Conservation (phyloP, 140 eudicot genomes). For the Oenanthe javanica region DNA sequence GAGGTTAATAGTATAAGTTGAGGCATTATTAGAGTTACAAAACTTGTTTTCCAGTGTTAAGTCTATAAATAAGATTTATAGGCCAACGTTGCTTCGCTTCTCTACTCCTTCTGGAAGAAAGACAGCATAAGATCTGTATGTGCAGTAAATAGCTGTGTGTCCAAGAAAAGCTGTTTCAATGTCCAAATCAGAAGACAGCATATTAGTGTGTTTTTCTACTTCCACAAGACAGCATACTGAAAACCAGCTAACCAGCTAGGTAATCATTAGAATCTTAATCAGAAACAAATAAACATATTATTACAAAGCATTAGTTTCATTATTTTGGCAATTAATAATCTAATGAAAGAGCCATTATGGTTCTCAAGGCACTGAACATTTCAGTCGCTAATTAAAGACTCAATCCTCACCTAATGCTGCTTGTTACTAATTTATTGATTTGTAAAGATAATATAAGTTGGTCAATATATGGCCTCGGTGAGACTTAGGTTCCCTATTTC, state of each 20-base stretch:
- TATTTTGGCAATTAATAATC: not conserved
- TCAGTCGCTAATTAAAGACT: not conserved
- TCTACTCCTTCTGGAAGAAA: slow-evolving; percentile 88
- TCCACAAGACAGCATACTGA: not conserved
- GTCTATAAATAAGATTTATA: slow-evolving; percentile 18
- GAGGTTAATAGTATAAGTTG: not conserved
- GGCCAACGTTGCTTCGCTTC: slow-evolving; percentile 20
- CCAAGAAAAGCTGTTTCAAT: slow-evolving; percentile 68
- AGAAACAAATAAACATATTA: not conserved
- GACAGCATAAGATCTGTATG: slow-evolving; percentile 94
- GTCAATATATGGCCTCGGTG: not conserved
- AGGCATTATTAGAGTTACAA: slow-evolving; percentile 18
- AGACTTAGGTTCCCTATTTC: not conserved
- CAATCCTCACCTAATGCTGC: not conserved
- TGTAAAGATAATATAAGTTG: not conserved
- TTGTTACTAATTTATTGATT: not conserved
- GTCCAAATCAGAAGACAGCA: not conserved
- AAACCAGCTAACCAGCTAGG: not conserved
- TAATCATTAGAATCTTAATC: not conserved
- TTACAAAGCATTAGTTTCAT: not conserved
- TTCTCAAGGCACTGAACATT: not conserved
- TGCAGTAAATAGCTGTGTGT: slow-evolving; percentile 95
- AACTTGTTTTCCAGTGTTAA: slow-evolving; percentile 29
- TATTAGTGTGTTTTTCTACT: slow-evolving; percentile 17
- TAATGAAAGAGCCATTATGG: not conserved